Evolutionary conservation across 305 asterid species (phyloP), one percentile per base, ranked within the genome.

Genomic region (Rubia balearica): DNA sequence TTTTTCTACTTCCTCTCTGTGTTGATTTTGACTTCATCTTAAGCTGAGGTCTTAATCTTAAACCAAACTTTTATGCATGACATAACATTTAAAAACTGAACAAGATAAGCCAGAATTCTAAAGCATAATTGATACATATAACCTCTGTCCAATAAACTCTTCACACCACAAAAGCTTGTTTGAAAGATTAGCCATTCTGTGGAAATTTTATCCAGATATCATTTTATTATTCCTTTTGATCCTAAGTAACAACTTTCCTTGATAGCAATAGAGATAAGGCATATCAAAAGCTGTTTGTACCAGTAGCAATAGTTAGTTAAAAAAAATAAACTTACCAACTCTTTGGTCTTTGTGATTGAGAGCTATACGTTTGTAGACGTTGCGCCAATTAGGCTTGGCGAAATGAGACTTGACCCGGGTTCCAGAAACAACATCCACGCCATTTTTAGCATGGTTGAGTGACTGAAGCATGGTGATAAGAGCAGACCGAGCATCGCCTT

Each of bases 391-490:
- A 55, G 98, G 98, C 89, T 88, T 93, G 61, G 96, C 98, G 43
- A 93, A 93, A 76, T 93, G 97, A 2, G 77, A 81, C 67, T 82
- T 80, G 71, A 92, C 98, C 69, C 90, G 76, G 38, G 95, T 93
- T 7, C 97, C 96, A 0, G 96, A 91, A 45, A 93, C 96, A 45
- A 91, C 76, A 64, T 89, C 98, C 3, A 87, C 96, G 13, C 96
- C 98, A 65, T 89, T 84, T 63, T 93, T 93, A 7, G 97, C 97
- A 81, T 90, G 97, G 81, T 89, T 88, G 56, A 93, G 91, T 3
- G 97, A 95, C 61, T 91, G 98, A 75, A 91, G 87, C 97, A 93
- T 93, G 6, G 98, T 83, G 74, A 93, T 91, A 55, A 93, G 94
- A 51, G 97, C 97, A 8, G 98, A 93, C 45, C 96, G 88, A 33